These are phyloP conservation scores for Ophiocordyceps robertsii DNA, from an alignment of 2,329 filamentous ascomycete genomes.

Conservation along the genomic window DNA sequence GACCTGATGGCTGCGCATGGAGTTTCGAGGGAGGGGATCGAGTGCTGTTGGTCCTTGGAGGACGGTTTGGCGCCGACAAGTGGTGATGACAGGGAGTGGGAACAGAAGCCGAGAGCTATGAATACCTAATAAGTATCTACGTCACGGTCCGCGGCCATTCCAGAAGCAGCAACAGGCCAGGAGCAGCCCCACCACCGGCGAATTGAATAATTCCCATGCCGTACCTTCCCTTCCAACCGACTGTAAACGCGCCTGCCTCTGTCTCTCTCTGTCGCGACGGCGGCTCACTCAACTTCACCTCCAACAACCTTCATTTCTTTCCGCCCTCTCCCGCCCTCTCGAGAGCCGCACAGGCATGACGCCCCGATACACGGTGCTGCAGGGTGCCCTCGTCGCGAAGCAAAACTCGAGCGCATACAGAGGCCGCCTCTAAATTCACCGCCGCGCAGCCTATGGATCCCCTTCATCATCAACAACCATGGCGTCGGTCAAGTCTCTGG, in stretches of 20 bases:
- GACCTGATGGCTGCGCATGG: neutral
- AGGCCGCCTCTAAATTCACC: neutral
- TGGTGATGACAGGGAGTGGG: neutral
- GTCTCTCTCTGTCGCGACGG: too few species aligned
- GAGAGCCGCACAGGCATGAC: too few species aligned
- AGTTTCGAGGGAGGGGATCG: neutral
- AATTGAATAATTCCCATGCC: too few species aligned
- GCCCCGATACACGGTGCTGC: neutral
- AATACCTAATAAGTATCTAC: neutral
- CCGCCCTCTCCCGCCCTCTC: too few species aligned
- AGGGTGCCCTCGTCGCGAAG: neutral
- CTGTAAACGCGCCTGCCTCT: too few species aligned
- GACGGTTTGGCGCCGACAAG: neutral
- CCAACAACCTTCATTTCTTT: too few species aligned
- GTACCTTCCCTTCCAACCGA: too few species aligned
- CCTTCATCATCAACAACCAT: conserved; percentile 32
- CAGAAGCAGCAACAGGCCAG: neutral
- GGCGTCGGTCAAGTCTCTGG: conserved; percentile 83
- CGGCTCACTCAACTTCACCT: too few species aligned
- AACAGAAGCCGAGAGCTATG: neutral
- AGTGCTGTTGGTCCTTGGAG: neutral
- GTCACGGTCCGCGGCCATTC: neutral
- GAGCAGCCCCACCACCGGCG: neutral
- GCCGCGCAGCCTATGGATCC: conserved; percentile 16
- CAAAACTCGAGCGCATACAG: neutral